These are phyloP conservation scores for Scleroderma bovista DNA, from an alignment of 768 basidiomycete species.

Conservation along the genomic window DNA sequence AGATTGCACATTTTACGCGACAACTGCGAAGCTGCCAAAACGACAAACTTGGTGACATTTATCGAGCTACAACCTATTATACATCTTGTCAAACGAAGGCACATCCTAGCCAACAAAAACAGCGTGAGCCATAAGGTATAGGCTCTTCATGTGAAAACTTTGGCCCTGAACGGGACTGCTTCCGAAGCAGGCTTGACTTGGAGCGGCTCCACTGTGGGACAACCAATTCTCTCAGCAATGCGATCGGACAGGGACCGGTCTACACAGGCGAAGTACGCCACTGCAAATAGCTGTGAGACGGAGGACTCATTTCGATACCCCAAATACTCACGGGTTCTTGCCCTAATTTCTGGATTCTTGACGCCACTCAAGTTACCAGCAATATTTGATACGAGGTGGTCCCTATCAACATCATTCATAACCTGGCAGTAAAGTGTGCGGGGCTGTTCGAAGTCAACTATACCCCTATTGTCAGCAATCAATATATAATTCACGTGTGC, in stretches of 20 bases:
- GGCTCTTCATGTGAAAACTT: background rate
- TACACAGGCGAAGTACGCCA: conserved; percentile 76
- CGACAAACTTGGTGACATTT: background rate
- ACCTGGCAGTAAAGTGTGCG: conserved; percentile 64
- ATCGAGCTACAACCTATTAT: background rate
- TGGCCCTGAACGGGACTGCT: conserved; percentile 45
- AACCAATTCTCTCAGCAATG: conserved; percentile 70
- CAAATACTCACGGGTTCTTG: conserved; percentile 56
- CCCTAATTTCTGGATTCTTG: conserved; percentile 56
- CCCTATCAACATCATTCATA: conserved; percentile 54
- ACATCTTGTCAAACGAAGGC: background rate
- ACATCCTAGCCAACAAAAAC: background rate
- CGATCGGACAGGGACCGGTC: conserved; percentile 70
- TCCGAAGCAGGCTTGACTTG: conserved; percentile 54
- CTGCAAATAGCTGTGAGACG: conserved; percentile 29
- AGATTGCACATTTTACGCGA: background rate
- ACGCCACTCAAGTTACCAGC: conserved; percentile 55
- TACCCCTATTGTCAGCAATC: background rate
- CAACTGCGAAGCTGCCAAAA: background rate
- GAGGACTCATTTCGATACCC: background rate
- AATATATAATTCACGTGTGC: background rate
- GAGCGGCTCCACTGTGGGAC: conserved; percentile 53
- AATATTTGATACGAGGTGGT: conserved; percentile 63
- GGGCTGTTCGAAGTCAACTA: conserved; percentile 85
- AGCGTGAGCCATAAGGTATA: background rate